These are phyloP conservation scores for Papilionanthe hybrid DNA, from an alignment of 116 monocot genomes.

Conservation along the genomic window DNA sequence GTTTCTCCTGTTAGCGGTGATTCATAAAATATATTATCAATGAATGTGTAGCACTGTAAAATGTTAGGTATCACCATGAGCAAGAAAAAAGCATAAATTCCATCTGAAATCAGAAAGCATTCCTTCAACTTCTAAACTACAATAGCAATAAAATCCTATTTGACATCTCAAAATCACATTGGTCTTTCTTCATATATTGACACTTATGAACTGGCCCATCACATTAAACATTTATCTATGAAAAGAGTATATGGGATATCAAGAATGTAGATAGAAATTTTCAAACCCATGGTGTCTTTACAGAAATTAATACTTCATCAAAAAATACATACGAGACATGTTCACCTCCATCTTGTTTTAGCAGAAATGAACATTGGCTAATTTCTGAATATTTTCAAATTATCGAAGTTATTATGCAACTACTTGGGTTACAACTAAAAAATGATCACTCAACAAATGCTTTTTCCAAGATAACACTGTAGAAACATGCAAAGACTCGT, in stretches of 20 bases:
- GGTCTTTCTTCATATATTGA: neutral
- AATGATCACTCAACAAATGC: neutral
- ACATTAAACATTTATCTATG: neutral
- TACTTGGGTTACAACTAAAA: neutral
- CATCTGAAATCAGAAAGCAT: neutral
- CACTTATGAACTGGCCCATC: neutral
- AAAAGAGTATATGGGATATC: neutral
- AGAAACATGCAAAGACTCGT: neutral
- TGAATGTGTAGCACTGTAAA: neutral
- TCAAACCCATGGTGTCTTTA: neutral
- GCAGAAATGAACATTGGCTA: too few species aligned
- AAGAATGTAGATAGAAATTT: neutral
- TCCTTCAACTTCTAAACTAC: neutral
- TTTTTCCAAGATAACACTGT: neutral
- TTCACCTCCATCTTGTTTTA: too few species aligned
- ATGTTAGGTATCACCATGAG: neutral
- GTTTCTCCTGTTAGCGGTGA: conserved; percentile 2
- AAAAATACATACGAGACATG: neutral
- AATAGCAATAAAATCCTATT: neutral
- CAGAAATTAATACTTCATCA: neutral
- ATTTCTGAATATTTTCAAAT: too few species aligned
- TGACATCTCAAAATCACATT: neutral
- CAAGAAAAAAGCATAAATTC: neutral
- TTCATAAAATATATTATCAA: neutral
- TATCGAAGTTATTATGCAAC: neutral